Base-by-base conservation (phyloP, 306 rosid species). In the Glycine latifolia region DNA sequence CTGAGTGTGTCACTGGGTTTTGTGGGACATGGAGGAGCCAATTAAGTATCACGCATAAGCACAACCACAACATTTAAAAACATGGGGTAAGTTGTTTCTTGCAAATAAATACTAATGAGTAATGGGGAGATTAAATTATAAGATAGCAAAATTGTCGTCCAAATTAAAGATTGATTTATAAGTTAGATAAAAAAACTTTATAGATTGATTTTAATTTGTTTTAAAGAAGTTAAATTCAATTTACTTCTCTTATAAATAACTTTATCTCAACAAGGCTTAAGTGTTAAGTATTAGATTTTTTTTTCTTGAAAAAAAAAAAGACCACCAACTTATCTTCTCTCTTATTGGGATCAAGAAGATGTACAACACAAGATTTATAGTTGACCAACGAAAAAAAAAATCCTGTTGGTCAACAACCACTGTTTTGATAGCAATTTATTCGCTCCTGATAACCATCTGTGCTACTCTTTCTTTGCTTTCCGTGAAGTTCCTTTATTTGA, bases 1-100 rank as follows among this genome's bases (percentile, higher is more conserved):
- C n/a, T 66, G 2, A 75, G 15, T 66, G 65, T 20, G 65, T 14
- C 83, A 26, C 17, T 71, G 59, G 3, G 8, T 66, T 67, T 11
- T 63, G 75, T 63, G 68, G 76, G 85, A 8, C 85, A 65, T 15
- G 26, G 48, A 59, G 48, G 44, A 61, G 8, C 67, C 56, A 73
- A 52, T 4, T 4, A 50, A 48, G 39, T 47, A 17, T 65, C 60
- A 35, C 13, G 48, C 75, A 43, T 2, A 9, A 44, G 9, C 80
- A 11, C 78, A 67, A 16, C n/a, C 55, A 4, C 8, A 16, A 15
- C 75, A 77, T 76, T 81, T 63, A 81, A 62, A 63, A 59, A 31
- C 52, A 65, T 15, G 14, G 16, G 17, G 8, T 49, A 50, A 52
- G 0, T 73, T 71, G 44, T 12, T 71, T 11, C 52, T 68, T 37